phyloP scores from a whole-genome alignment of 176 grass and related monocot species.

The Alopecurus myosuroides region DNA sequence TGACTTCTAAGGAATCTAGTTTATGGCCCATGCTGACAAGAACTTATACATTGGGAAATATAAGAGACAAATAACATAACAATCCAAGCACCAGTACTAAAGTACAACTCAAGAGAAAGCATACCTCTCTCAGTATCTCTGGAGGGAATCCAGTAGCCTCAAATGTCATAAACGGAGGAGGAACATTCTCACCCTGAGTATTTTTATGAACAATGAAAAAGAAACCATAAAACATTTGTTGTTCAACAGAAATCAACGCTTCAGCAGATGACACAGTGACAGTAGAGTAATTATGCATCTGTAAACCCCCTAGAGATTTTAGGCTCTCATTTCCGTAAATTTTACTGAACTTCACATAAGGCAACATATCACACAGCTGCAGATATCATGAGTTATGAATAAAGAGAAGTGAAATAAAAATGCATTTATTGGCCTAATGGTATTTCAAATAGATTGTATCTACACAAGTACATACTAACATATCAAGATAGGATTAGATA shows the following conservation, averaged over 20 bases:
- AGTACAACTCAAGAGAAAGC: conserved; percentile 23
- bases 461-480: neutral
- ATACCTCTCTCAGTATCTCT: conserved; percentile 95
- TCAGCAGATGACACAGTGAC: neutral
- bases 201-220: conserved; percentile 22
- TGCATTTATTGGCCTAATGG: neutral
- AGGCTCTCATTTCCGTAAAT: neutral
- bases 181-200: conserved; percentile 86
- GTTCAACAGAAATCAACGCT: neutral
- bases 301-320: neutral
- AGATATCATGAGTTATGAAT: conserved; percentile 13
- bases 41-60: conserved; percentile 15
- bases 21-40: neutral
- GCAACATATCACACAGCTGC: neutral
- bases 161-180: conserved; percentile 99
- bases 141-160: conserved; percentile 90
- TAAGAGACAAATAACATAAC: neutral
- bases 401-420: conserved; percentile 5
- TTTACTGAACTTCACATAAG: neutral
- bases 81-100: neutral
- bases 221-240: neutral
- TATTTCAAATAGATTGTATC: conserved; percentile 15
- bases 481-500: neutral
- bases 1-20: neutral
- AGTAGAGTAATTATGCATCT: conserved; percentile 3